Percentiles rank a stretch among this genome's conserved stretches.
phyloP scores from a whole-genome alignment of 768 basidiomycete species.

The Suillus cothurnatus region DNA sequence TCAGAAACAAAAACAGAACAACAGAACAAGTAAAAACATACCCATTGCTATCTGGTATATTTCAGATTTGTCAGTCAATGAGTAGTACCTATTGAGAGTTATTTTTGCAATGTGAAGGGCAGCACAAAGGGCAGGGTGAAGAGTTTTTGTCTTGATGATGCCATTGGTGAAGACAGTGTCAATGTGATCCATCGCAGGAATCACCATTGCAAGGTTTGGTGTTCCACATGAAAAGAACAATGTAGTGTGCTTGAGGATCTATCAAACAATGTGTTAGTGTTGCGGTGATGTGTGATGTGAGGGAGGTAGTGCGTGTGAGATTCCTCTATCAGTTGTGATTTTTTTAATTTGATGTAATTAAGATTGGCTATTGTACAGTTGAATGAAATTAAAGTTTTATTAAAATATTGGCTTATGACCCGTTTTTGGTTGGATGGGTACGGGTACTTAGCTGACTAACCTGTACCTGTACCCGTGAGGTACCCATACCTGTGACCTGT shows the following conservation, averaged over 20 bases:
- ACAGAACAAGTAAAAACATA: slow-evolving; percentile 6
- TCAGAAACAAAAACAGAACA: slow-evolving; percentile 25
- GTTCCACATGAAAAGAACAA: too few relatives aligned
- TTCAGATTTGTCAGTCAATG: slow-evolving; percentile 21
- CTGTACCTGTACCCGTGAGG: background rate
- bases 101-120: too few relatives aligned
- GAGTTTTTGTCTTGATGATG: too few relatives aligned
- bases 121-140: too few relatives aligned
- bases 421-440: background rate
- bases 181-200: too few relatives aligned
- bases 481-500: too few relatives aligned
- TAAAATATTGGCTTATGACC: background rate
- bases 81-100: slow-evolving; percentile 29
- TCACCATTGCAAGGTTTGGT: too few relatives aligned
- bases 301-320: background rate
- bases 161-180: too few relatives aligned
- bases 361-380: slow-evolving; percentile 1
- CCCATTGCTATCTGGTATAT: slow-evolving; percentile 33
- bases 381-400: background rate
- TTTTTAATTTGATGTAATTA: background rate
- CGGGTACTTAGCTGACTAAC: background rate
- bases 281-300: too few relatives aligned
- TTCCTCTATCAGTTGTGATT: background rate
- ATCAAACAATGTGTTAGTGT: too few relatives aligned
- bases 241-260: too few relatives aligned